phyloP scores from a whole-genome alignment of 352 stramenopile species.

The Blastocystis sp. region DNA sequence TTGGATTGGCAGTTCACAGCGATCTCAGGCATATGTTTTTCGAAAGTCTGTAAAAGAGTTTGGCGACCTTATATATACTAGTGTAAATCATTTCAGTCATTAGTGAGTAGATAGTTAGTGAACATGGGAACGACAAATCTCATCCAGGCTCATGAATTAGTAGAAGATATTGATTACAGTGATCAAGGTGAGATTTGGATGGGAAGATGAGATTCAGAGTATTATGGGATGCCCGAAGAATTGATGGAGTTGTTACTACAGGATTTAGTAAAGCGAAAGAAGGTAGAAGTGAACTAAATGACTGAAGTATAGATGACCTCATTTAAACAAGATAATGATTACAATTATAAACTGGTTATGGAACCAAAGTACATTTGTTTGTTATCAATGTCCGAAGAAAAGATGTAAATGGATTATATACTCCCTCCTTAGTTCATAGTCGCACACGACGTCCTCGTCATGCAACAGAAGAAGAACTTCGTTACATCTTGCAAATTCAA shows the following conservation, averaged over 20 bases:
- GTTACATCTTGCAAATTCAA: slow-evolving; percentile 60
- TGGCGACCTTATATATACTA: not conserved
- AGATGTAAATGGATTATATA: not conserved
- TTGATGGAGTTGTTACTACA: slow-evolving; percentile 37
- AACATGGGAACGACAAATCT: slow-evolving; percentile 6
- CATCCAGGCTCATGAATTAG: slow-evolving; percentile 46
- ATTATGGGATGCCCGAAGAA: slow-evolving; percentile 33
- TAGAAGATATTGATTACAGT: slow-evolving; percentile 27
- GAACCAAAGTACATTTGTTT: not conserved
- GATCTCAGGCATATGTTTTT: slow-evolving; percentile 38
- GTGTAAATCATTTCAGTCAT: not conserved
- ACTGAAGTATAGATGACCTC: slow-evolving; percentile 11
- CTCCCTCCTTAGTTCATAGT: not conserved
- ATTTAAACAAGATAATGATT: slow-evolving; percentile 30
- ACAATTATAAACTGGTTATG: slow-evolving; percentile 24
- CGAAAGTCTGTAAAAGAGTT: not conserved
- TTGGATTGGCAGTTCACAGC: slow-evolving; percentile 53
- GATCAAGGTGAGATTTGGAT: not conserved
- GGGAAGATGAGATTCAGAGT: not conserved
- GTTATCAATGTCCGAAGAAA: slow-evolving; percentile 20
- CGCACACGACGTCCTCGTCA: slow-evolving; percentile 42
- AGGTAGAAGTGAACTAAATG: not conserved
- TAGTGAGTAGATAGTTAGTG: not conserved
- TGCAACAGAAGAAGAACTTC: slow-evolving; percentile 53
- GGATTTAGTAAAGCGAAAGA: not conserved